Evolutionary conservation across 2,329 filamentous ascomycete genomes (phyloP), one percentile per base, ranked within the genome.

Genomic region (Diaporthe destruens): DNA sequence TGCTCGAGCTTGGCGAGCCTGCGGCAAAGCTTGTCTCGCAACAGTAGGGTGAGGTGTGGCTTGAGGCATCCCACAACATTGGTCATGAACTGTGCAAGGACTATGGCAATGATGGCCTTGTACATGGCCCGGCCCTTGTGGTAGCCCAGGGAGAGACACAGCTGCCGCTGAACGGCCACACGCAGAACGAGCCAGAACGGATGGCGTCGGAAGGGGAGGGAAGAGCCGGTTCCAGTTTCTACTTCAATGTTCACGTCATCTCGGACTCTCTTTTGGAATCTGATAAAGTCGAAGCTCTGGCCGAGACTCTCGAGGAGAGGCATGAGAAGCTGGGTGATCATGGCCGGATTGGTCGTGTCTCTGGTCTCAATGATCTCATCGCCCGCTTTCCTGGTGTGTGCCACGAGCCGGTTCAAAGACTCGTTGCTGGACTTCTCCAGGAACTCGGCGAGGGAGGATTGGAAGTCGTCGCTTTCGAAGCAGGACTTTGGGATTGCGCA

Each of bases 171-270:
- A 2, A 88, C 75, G 0, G 84, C 83, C 2, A 93, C 89, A 0
- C 90, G 88, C 11, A 92, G 77, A 1, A 89, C 80, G 0, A 93
- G 84, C 87, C 90, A 93, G 69, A 87, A 85, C 0, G 91, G 85
- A 5, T 85, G 86, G 56, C 91, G 82, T 34, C 91, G 83, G 90
- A 91, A 93, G 0, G 90, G 90, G 0, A 83, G 77, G 1, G 84
- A 78, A 0, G 85, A 81, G 0, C 85, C 77, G 2, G 23, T 51
- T 3, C 32, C 36, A 6, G 9, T 69, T 16, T 69, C 14, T 2
- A 69, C 29, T 0, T 80, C 77, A 77, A 88, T 85, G 20, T 83
- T 84, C 0, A 91, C 85, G 20, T 91, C 89, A 63, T 93, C 91
- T 0, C 88, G 83, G 0, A 92, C 84, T 3, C 86, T 82, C 77